Percentiles rank a stretch among this genome's conserved stretches.
Conservation (phyloP, 2,329 filamentous ascomycete species). For the Beauveria australis region DNA sequence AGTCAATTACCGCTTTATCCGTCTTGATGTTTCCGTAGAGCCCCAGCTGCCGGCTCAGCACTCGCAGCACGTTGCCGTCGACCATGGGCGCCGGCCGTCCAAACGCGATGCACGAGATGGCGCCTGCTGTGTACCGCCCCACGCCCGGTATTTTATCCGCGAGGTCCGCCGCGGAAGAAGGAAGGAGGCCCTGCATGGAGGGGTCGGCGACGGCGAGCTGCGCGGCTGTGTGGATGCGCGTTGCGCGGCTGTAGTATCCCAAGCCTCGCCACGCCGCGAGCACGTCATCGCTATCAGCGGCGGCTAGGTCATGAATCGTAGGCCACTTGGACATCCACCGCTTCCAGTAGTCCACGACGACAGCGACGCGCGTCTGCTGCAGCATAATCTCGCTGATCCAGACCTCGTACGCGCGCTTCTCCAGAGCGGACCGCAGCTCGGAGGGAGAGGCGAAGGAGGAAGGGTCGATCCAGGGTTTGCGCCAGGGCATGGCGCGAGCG, state of each 20-base stretch:
- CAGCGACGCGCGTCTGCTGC: constrained; percentile 55
- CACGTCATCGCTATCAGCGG: constrained; percentile 46
- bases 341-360: constrained; percentile 56
- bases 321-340: constrained; percentile 55
- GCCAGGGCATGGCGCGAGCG: constrained; percentile 49
- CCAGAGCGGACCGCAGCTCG: constrained; percentile 35
- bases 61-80: constrained; percentile 55
- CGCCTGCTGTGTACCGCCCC: constrained; percentile 54
- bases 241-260: constrained; percentile 58
- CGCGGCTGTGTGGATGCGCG: constrained; percentile 49
- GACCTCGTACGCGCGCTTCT: constrained; percentile 53
- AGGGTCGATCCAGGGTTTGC: constrained; percentile 48
- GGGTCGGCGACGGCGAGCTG: constrained; percentile 38
- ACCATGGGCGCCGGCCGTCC: constrained; percentile 52
- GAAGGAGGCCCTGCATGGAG: constrained; percentile 39
- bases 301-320: constrained; percentile 46
- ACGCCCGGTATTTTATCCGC: constrained; percentile 49
- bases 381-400: constrained; percentile 63
- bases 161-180: constrained; percentile 35
- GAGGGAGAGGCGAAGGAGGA: constrained; percentile 15
- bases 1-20: constrained; percentile 42
- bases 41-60: constrained; percentile 52
- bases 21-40: constrained; percentile 48
- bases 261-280: constrained; percentile 51
- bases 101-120: constrained; percentile 55